phyloP scores from a whole-genome alignment of 2,329 filamentous ascomycete species.

The Elsinoe australis region DNA sequence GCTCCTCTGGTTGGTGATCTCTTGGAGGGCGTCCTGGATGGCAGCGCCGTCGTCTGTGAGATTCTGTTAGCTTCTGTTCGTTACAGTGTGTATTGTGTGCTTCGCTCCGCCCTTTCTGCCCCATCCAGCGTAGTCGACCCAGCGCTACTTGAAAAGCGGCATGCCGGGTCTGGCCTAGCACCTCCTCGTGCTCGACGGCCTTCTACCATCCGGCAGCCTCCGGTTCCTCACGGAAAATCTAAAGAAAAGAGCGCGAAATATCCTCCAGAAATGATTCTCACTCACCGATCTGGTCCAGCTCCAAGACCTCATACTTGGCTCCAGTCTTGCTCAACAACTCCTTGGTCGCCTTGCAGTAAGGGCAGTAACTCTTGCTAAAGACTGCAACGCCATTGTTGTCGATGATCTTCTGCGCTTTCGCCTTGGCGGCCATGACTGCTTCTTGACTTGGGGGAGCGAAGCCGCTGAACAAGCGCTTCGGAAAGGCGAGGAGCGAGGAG shows the following conservation, averaged over 20 bases:
- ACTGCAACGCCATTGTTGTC: slow-evolving; percentile 85
- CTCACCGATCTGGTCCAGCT: slow-evolving; percentile 79
- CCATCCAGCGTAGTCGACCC: too few relatives aligned
- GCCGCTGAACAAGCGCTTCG: slow-evolving; percentile 51
- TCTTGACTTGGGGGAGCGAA: slow-evolving; percentile 60
- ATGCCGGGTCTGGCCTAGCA: too few relatives aligned
- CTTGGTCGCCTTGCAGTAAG: slow-evolving; percentile 81
- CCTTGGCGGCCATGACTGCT: slow-evolving; percentile 74
- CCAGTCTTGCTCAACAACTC: slow-evolving; percentile 58
- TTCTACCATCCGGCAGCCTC: too few relatives aligned
- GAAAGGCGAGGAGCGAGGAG: slow-evolving; percentile 19
- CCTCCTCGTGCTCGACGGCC: too few relatives aligned
- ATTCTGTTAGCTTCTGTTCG: not conserved
- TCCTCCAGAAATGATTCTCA: slow-evolving; percentile 24
- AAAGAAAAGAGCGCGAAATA: too few relatives aligned
- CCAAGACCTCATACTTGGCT: slow-evolving; percentile 66
- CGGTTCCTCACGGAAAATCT: too few relatives aligned
- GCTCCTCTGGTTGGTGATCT: slow-evolving; percentile 75
- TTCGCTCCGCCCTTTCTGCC: too few relatives aligned
- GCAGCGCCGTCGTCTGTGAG: slow-evolving; percentile 66
- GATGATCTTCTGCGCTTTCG: slow-evolving; percentile 79
- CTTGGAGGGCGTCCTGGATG: slow-evolving; percentile 73
- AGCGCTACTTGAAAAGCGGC: too few relatives aligned
- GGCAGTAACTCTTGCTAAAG: slow-evolving; percentile 96
- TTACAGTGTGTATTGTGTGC: too few relatives aligned